Evolutionary conservation across 495 filamentous ascomycete species (phyloP), one percentile per base, ranked within the genome.

Genomic region (Talaromyces wortmannii): DNA sequence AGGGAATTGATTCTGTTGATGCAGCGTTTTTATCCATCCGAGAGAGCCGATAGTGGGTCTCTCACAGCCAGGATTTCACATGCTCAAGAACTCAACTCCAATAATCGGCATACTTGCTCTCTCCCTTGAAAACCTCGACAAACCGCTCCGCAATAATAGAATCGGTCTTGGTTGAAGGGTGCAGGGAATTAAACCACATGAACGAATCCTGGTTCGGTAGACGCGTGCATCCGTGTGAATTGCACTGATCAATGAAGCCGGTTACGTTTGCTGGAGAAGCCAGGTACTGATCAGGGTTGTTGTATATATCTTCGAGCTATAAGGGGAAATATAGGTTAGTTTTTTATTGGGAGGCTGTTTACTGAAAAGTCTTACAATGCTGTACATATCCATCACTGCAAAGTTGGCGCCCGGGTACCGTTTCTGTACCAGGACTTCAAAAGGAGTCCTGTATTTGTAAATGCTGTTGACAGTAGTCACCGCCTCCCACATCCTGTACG

Each of bases 321-420:
- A 4, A 32, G 2, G 5, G 10, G n/a, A 11, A 12, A 11, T 4
- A 7, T 8, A 6, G n/a, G 6, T 16, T 16, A 32, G 3, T 17
- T 2, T 23, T 23, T 18, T 3, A 16, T 17, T 23, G 8, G 6
- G 12, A 6, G 32, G 4, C 23, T 23, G 1, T 23, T 23, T 23
- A 23, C 4, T 23, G 23, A 7, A 10, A 36, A 48, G 31, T 60
- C 71, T 44, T 55, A 79, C 75, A 52, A 90, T 68, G 50, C 66
- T 70, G 64, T 89, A 79, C 31, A 85, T 75, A 67, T 90, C 78
- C 61, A 84, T 83, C 44, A 89, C 58, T 23, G 81, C 82, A 57
- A 91, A 67, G 5, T 78, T 77, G 2, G 83, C 81, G 29, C 76
- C 80, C 0, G 79, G 80, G 70, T 79, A 89, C 32, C 82, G 67